Base-by-base conservation (phyloP, 2,329 filamentous ascomycete species). In the Arthrobotrys iridis region DNA sequence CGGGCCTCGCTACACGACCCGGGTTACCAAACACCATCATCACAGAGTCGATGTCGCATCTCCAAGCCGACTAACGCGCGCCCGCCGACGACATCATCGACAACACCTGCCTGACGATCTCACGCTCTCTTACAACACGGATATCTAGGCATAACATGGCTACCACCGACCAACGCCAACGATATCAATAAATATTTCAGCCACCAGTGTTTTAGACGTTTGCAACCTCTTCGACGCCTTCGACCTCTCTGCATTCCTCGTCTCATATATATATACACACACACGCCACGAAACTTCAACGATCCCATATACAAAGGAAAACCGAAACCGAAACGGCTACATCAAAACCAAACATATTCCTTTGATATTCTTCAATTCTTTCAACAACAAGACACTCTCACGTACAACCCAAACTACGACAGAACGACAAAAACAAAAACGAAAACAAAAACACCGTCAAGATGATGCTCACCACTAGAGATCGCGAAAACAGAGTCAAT, bases 401-500 rank as follows among this genome's bases (percentile, higher is more conserved):
- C 20, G 5, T 6, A 48, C 35, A 62, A 15, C 40, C 43, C 35
- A 18, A 35, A 26, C 58, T 62, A 43, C 28, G 18, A 55, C 37
- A 7, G 45, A 37, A 41, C 73, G 37, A 48, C 7, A 26, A 20
- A 40, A 50, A 55, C 22, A 18, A 59, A 35, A 59, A 45, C 24
- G 52, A 63, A 24, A 20, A 63, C 48, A 60, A 71, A 45, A 37
- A 45, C 4, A 46, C 40, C 30, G 77, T 71, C 80, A 84, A 77
- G 72, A 96, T 93, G 92, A 85, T 93, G 81, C 91, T 91, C 75
- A 86, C 90, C 80, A 82, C 81, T 28, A 88, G 89, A 79, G 91
- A 97, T 82, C 93, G 97, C 84, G 93, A 97, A 83, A 97, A 97
- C 83, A 84, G 92, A 82, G 87, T 92, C 79, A 66, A 24, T 18